Percentiles rank a stretch among this genome's conserved stretches.
Conservation (phyloP, 805 yeast species). For the Saccharomycopsis sp. region DNA sequence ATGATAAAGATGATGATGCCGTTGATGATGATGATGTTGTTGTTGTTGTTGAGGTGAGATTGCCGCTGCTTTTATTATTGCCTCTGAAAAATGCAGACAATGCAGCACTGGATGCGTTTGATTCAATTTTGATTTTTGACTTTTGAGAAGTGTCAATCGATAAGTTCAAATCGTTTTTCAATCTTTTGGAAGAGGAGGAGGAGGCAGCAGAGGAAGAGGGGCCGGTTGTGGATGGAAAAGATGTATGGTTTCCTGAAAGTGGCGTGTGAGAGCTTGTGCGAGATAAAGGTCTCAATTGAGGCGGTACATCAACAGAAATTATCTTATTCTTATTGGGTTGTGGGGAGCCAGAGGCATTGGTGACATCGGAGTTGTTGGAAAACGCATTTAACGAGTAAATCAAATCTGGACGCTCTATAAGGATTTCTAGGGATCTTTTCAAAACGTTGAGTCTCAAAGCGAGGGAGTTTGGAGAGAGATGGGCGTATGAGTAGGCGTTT, state of each 20-base stretch:
- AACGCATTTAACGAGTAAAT: conserved; percentile 22
- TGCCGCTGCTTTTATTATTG: too few species aligned
- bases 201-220: too few species aligned
- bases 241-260: background rate
- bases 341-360: conserved; percentile 11
- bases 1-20: too few species aligned
- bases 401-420: conserved; percentile 53
- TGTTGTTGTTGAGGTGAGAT: too few species aligned
- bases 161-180: too few species aligned
- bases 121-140: conserved; percentile 25
- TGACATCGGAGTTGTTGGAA: conserved; percentile 8
- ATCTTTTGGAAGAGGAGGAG: too few species aligned
- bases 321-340: too few species aligned
- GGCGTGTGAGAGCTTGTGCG: too few species aligned
- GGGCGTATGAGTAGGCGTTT: conserved; percentile 79
- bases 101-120: conserved; percentile 36
- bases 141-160: too few species aligned
- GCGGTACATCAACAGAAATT: background rate
- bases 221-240: background rate
- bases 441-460: conserved; percentile 67
- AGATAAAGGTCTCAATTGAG: too few species aligned
- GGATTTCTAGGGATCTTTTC: conserved; percentile 65
- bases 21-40: too few species aligned
- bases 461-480: conserved; percentile 69
- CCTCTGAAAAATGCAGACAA: conserved; percentile 28